These are phyloP conservation scores for Ligustrum vulgare DNA, from an alignment of 257 asterid species.

Conservation along the genomic window DNA sequence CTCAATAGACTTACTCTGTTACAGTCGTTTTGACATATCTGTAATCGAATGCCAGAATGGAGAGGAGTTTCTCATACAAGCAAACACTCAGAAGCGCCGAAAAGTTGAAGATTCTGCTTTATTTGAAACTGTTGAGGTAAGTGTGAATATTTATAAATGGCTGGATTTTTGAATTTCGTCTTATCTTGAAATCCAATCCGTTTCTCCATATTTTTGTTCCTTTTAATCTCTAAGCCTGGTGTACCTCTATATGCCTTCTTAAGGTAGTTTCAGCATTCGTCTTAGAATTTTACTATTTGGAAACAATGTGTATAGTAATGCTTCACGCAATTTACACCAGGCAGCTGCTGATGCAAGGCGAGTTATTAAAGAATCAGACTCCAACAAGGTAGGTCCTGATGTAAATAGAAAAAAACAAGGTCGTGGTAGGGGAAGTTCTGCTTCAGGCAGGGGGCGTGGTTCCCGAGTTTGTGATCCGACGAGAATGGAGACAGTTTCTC, in stretches of 20 bases:
- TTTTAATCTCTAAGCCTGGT: constrained; percentile 17
- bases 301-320: constrained; percentile 28
- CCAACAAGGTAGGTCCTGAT: constrained; percentile 53
- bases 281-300: constrained; percentile 6
- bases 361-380: constrained; percentile 53
- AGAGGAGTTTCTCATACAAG: constrained; percentile 76
- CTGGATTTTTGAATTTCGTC: constrained; percentile 10
- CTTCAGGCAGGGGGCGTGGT: constrained; percentile 87
- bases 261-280: constrained; percentile 22
- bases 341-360: constrained; percentile 49
- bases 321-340: constrained; percentile 37
- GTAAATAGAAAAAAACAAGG: constrained; percentile 63
- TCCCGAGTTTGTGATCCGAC: constrained; percentile 61
- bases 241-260: constrained; percentile 25
- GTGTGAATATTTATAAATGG: constrained; percentile 19
- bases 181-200: neutral
- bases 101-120: constrained; percentile 56
- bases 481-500: constrained; percentile 43
- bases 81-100: constrained; percentile 86
- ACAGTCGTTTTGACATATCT: constrained; percentile 22
- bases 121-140: constrained; percentile 68
- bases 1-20: constrained; percentile 8
- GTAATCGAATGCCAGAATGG: constrained; percentile 55
- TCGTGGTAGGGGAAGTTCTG: constrained; percentile 67
- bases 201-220: constrained; percentile 19